Percentiles rank a stretch among this genome's conserved stretches.
These are phyloP conservation scores for Acacia confusa DNA, from an alignment of 306 rosid species.

Conservation along the genomic window DNA sequence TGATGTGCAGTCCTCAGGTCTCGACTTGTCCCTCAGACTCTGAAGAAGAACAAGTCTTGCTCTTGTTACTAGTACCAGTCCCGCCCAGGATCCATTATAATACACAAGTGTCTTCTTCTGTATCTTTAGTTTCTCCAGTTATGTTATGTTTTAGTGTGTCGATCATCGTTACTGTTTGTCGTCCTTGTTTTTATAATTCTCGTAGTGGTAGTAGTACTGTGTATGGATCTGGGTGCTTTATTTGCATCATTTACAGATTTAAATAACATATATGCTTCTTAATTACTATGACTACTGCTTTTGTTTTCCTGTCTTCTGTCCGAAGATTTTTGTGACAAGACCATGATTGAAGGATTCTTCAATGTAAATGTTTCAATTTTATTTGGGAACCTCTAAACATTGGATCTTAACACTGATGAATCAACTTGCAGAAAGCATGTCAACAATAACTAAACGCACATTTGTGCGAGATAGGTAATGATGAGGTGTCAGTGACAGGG, in stretches of 20 bases:
- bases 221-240: background rate
- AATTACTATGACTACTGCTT: no score
- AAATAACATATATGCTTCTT: background rate
- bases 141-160: background rate
- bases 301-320: background rate
- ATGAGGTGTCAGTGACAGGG: background rate
- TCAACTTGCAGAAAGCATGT: background rate
- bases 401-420: background rate
- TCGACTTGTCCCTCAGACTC: constrained; percentile 5
- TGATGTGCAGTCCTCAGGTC: background rate
- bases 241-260: background rate
- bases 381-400: background rate
- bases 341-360: background rate
- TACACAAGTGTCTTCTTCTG: background rate
- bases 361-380: background rate
- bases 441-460: background rate
- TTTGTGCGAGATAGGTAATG: background rate
- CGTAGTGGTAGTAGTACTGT: background rate
- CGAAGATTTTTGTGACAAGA: background rate
- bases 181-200: background rate
- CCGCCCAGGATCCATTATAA: background rate
- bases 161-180: background rate
- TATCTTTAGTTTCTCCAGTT: background rate
- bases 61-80: background rate
- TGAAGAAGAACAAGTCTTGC: background rate